Evolutionary conservation across 2,329 filamentous ascomycete species (phyloP).

Genomic region (Epichloe uncinata): DNA sequence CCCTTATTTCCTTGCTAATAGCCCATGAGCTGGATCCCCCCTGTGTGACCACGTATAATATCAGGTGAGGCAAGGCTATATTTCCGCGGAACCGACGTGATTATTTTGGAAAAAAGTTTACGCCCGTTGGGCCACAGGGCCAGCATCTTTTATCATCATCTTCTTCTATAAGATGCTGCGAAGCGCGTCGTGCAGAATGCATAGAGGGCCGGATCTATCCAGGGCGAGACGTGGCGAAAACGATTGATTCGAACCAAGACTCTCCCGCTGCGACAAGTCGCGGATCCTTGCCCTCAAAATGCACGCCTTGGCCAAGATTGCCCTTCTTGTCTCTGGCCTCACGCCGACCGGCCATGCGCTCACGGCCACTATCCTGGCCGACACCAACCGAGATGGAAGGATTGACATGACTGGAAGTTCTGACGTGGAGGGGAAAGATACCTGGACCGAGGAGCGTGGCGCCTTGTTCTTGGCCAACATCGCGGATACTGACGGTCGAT

Average conservation of each 20-base stretch:
- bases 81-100: no score
- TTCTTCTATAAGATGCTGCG: constrained; percentile 20
- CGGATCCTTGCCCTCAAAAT: not conserved
- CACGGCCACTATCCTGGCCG: constrained; percentile 14
- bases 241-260: no score
- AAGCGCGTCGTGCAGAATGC: not conserved
- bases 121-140: no score
- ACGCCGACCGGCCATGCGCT: not conserved
- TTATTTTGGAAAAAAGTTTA: no score
- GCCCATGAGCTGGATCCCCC: no score
- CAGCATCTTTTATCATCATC: constrained; percentile 4
- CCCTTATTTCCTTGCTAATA: no score
- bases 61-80: no score
- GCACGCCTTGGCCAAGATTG: not conserved
- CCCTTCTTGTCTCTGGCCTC: not conserved
- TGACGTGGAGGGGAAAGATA: constrained; percentile 13
- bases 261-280: no score
- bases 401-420: constrained; percentile 14
- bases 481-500: constrained; percentile 17
- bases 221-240: no score
- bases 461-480: constrained; percentile 26
- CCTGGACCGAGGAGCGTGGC: constrained; percentile 13
- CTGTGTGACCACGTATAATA: no score
- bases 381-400: constrained; percentile 22
- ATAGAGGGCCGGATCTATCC: no score